phyloP scores from a whole-genome alignment of 805 yeast genomes.

The Candida germanica region DNA sequence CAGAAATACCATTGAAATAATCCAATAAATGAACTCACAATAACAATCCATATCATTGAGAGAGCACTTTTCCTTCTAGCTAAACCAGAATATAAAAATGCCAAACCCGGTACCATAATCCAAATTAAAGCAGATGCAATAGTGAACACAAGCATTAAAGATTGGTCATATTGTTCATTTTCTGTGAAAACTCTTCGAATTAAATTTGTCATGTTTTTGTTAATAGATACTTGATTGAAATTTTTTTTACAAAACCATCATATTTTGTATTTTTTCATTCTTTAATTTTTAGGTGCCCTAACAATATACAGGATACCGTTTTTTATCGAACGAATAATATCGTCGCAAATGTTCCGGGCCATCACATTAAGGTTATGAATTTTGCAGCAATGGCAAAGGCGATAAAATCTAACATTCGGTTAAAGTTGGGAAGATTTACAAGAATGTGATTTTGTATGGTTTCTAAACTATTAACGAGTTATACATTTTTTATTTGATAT shows the following conservation, averaged over 20 bases:
- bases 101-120: constrained; percentile 94
- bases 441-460: too few relatives aligned
- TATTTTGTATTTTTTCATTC: not conserved
- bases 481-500: too few relatives aligned
- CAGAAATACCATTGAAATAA: constrained; percentile 94
- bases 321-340: not conserved
- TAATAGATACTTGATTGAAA: not conserved
- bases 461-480: too few relatives aligned
- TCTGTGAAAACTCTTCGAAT: constrained; percentile 24
- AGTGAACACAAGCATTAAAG: constrained; percentile 42
- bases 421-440: too few relatives aligned
- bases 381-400: too few relatives aligned
- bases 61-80: constrained; percentile 89
- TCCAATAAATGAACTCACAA: constrained; percentile 70
- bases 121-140: constrained; percentile 70
- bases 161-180: constrained; percentile 29
- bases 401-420: too few relatives aligned
- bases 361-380: too few relatives aligned
- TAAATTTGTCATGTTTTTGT: not conserved
- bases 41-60: constrained; percentile 77
- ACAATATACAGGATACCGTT: not conserved
- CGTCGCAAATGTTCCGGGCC: not conserved
- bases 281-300: too few relatives aligned
- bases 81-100: constrained; percentile 86
- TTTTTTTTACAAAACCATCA: not conserved